phyloP scores from a whole-genome alignment of 495 filamentous ascomycete species.

The Bacidia rubella region DNA sequence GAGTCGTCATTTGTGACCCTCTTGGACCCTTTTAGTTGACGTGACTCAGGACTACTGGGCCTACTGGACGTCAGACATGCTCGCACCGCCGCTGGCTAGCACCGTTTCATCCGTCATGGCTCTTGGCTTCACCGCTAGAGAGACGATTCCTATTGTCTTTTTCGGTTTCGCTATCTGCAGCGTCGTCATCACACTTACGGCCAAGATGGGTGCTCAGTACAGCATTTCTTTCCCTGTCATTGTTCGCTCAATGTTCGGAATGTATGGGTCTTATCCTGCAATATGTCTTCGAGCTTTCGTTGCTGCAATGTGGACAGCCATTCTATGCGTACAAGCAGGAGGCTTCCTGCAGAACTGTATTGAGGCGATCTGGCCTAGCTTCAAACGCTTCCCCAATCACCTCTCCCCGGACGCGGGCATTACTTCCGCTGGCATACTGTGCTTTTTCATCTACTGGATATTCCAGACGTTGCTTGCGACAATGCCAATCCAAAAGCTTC shows the following conservation, averaged over 20 bases:
- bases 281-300: constrained; percentile 32
- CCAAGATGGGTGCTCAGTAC: constrained; percentile 27
- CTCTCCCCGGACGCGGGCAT: constrained; percentile 31
- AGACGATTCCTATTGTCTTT: constrained; percentile 34
- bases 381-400: constrained; percentile 37
- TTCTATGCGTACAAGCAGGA: constrained; percentile 34
- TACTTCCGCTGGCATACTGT: constrained; percentile 33
- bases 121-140: constrained; percentile 34
- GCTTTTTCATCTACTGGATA: constrained; percentile 38
- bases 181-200: constrained; percentile 32
- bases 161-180: constrained; percentile 32
- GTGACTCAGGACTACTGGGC: constrained; percentile 11
- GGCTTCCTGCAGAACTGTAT: constrained; percentile 31
- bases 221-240: constrained; percentile 22
- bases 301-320: constrained; percentile 37
- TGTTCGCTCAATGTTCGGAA: constrained; percentile 25
- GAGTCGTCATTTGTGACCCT: neutral
- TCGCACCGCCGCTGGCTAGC: constrained; percentile 15
- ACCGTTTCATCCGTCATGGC: constrained; percentile 29
- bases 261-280: constrained; percentile 46
- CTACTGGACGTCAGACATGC: constrained; percentile 22
- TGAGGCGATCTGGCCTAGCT: constrained; percentile 45
- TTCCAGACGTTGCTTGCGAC: constrained; percentile 29
- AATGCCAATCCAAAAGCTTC: constrained; percentile 43
- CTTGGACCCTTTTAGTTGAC: neutral